These are phyloP conservation scores for Trichoderma virens DNA, from an alignment of 495 filamentous ascomycete genomes.

Conservation along the genomic window DNA sequence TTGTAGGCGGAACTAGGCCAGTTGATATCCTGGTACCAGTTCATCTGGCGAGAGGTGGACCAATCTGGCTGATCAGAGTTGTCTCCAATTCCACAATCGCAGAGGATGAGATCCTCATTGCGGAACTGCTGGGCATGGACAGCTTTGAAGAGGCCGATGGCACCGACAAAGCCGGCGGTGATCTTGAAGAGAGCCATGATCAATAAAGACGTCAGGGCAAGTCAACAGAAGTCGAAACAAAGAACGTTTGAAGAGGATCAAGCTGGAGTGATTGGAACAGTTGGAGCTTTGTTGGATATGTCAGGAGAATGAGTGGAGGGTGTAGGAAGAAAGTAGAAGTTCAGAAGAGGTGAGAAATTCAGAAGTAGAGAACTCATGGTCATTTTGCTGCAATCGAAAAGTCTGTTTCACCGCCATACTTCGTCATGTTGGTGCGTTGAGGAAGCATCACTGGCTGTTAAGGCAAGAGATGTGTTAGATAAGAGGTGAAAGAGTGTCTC, in stretches of 20 bases:
- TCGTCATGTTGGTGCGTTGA: not conserved
- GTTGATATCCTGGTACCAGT: slow-evolving; percentile 1
- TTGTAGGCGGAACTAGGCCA: slow-evolving; percentile 4
- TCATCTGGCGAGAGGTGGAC: slow-evolving; percentile 4
- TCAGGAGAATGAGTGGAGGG: not conserved
- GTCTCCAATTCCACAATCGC: slow-evolving; percentile 1
- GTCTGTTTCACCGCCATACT: not conserved
- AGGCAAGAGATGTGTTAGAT: not conserved
- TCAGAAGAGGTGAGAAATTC: not conserved
- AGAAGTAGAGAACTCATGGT: not conserved
- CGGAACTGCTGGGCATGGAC: not conserved
- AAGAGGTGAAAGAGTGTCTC: not conserved
- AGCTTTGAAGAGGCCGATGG: not conserved
- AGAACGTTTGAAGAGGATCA: not conserved
- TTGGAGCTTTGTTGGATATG: not conserved
- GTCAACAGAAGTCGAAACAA: not conserved
- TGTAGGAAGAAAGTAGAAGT: not conserved
- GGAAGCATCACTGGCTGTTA: not conserved
- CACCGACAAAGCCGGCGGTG: not conserved
- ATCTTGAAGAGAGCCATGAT: not conserved
- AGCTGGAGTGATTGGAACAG: not conserved
- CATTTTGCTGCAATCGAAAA: not conserved
- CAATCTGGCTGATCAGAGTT: not conserved
- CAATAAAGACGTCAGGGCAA: not conserved
- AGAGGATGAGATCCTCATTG: slow-evolving; percentile 2